Evolutionary conservation across 169 alveolate genomes (phyloP), one percentile per base, ranked within the genome.

Genomic region (Toxoplasma gondii): DNA sequence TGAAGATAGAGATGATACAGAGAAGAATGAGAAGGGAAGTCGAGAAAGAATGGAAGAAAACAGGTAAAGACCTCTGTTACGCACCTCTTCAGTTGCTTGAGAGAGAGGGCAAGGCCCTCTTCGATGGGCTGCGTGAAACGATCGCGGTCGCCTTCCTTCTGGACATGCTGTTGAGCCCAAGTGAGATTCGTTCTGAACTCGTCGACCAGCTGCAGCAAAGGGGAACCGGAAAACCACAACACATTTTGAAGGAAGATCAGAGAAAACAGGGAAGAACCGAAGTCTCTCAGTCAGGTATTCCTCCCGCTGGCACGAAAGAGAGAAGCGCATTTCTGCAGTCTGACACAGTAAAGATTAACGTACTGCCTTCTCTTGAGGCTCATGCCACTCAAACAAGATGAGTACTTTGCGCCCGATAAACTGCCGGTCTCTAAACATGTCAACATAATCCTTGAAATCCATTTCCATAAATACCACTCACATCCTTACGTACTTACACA

Each of bases 71-170:
- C 12, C 82, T 69, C 82, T 69, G 67, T 19, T 9, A 53, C 67
- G 19, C 44, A 78, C 86, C 86, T 78, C 43, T 78, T 78, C 49
- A 78, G 86, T n/a, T 78, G 86, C 43, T 78, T 78, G 39, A 78
- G 39, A 12, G 49, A 78, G n/a, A 78, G 86, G 22, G 86, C 45
- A 38, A 78, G 49, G 39, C 86, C 86, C 16, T 78, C 86, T 31
- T 78, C 45, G 27, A n/a, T n/a, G 10, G 49, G 27, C 44, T 38
- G 39, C 39, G 44, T 1, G 86, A 78, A 78, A n/a, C 39, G 16
- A 10, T 78, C 86, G 7, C 49, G 49, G 44, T 16, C 29, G n/a
- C 45, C 86, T 16, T 19, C 49, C 43, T 19, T n/a, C 86, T 78
- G 2, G 39, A 78, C 29, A 19, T 78, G 86, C 43, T 78, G 86